Base-by-base conservation (phyloP, 495 filamentous ascomycete genomes). In the Podospora fimiseda region DNA sequence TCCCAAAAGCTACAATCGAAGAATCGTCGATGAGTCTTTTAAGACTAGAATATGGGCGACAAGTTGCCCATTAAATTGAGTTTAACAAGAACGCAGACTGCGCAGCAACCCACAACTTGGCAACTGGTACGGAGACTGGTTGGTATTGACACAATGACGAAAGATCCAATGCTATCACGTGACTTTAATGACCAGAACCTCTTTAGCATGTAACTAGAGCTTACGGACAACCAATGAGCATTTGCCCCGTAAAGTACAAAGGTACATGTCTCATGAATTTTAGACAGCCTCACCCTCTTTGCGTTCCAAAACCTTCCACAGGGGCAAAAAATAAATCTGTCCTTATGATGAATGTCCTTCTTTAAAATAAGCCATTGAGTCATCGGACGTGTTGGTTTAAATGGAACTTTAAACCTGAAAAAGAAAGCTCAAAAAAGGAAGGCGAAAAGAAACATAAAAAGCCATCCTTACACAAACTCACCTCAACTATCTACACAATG, bases 171-270 rank as follows among this genome's bases (percentile, higher is more conserved):
- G 43, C 6, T 46, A 18, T 2, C 59, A 62, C 56, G 60, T 62
- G 60, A 62, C 45, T 38, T 27, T 43, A 8, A 23, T 20, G 9
- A 16, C 37, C n/a, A 8, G 9, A 19, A 21, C 6, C n/a, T 9
- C 20, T 48, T 22, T 45, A 41, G 44, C 16, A 40, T n/a, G n/a
- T n/a, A n/a, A n/a, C n/a, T n/a, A n/a, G n/a, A n/a, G n/a, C n/a
- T n/a, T n/a, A n/a, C n/a, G n/a, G n/a, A n/a, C n/a, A 39, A 16
- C 63, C 60, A 66, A 59, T 66, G 50, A 59, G 1, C 22, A 39
- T 38, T n/a, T 59, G 58, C 60, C 63, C 63, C 59, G 63, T 64
- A 64, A 61, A 63, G 53, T 51, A 45, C 48, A 48, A 48, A 43
- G 9, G 13, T 37, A 33, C 14, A 9, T 41, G 39, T 6, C 16